These are phyloP conservation scores for Colletotrichum euphorbiae DNA, from an alignment of 2,329 filamentous ascomycete genomes.

Conservation along the genomic window DNA sequence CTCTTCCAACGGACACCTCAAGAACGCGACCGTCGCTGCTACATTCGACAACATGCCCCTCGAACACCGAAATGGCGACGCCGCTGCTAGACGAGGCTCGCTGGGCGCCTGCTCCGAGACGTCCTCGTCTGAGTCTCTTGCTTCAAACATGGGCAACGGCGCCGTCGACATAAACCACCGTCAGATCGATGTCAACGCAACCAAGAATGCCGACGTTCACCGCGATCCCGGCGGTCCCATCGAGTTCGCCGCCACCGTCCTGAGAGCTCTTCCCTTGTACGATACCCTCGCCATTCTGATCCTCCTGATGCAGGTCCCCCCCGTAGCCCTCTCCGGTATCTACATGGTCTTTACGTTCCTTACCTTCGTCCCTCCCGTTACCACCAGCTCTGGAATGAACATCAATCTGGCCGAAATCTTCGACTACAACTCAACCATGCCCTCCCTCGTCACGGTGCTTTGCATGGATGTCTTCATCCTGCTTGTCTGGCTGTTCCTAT, in stretches of 20 bases:
- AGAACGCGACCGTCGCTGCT: slow-evolving; percentile 33
- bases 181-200: slow-evolving; percentile 77
- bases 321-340: slow-evolving; percentile 86
- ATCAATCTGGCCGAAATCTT: slow-evolving; percentile 91
- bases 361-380: slow-evolving; percentile 89
- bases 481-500: slow-evolving; percentile 87
- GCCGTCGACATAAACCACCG: slow-evolving; percentile 65
- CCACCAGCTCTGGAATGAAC: slow-evolving; percentile 81
- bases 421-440: slow-evolving; percentile 86
- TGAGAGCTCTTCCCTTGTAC: slow-evolving; percentile 89
- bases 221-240: slow-evolving; percentile 79
- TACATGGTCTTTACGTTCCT: slow-evolving; percentile 93
- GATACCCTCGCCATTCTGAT: slow-evolving; percentile 98
- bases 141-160: slow-evolving; percentile 49
- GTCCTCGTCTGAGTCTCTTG: slow-evolving; percentile 64
- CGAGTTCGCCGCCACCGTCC: slow-evolving; percentile 84
- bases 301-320: slow-evolving; percentile 91
- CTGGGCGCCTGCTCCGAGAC: slow-evolving; percentile 66
- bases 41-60: slow-evolving; percentile 51
- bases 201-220: slow-evolving; percentile 75
- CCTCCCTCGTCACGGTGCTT: slow-evolving; percentile 85
- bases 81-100: slow-evolving; percentile 59
- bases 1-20: slow-evolving; percentile 46
- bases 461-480: slow-evolving; percentile 87
- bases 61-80: slow-evolving; percentile 56